phyloP scores from a whole-genome alignment of 2,329 filamentous ascomycete genomes.

The Ophiostoma tasmaniense region DNA sequence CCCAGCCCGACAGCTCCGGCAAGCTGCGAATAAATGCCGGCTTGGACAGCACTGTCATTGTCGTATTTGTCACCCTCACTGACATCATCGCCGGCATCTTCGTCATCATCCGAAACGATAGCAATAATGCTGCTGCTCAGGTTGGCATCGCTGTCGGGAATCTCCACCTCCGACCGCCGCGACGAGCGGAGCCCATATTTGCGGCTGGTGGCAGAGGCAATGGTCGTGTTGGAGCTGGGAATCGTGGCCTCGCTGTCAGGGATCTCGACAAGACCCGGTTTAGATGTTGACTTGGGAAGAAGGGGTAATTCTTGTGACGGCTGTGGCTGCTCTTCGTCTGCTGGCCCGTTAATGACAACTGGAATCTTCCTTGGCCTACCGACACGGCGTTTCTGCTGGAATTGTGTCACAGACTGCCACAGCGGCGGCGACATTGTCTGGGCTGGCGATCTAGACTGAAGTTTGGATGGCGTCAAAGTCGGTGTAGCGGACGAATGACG shows the following conservation, averaged over 20 bases:
- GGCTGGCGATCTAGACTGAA: background rate
- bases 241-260: slow-evolving; percentile 10
- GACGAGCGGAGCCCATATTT: background rate
- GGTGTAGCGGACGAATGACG: background rate
- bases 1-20: background rate
- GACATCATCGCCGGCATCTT: background rate
- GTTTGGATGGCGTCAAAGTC: background rate
- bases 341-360: no score
- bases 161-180: slow-evolving; percentile 3
- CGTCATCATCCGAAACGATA: slow-evolving; percentile 31
- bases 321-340: background rate
- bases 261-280: background rate
- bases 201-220: background rate
- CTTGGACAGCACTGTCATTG: background rate
- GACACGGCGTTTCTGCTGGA: background rate
- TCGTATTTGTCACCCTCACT: background rate
- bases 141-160: slow-evolving; percentile 9
- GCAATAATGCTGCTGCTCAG: slow-evolving; percentile 31
- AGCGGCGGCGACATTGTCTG: background rate
- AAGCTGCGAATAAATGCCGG: background rate
- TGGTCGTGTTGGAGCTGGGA: background rate
- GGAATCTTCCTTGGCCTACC: background rate
- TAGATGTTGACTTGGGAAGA: background rate
- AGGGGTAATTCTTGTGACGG: background rate
- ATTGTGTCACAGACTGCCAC: background rate